Percentiles rank a stretch among this genome's conserved stretches.
Evolutionary conservation across 257 asterid species (phyloP).

Genomic region (Scutellaria minor): DNA sequence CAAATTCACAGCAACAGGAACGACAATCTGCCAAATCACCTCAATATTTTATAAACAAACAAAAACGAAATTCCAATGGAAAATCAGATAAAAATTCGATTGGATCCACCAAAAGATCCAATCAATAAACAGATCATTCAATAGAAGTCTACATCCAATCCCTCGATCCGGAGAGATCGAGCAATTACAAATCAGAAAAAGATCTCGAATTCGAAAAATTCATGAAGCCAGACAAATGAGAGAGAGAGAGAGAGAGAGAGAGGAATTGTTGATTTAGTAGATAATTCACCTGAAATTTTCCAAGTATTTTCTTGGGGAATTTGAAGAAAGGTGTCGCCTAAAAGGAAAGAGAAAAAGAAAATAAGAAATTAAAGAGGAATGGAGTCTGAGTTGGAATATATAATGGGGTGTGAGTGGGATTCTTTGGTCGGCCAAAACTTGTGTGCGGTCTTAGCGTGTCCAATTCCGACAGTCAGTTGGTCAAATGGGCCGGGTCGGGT

Average conservation of each 20-base stretch:
- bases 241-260: neutral
- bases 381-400: conserved; percentile 22
- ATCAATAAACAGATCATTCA: conserved; percentile 19
- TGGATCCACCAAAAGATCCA: neutral
- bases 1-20: neutral
- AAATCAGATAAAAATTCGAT: conserved; percentile 25
- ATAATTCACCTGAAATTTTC: conserved; percentile 32
- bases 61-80: neutral
- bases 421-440: conserved; percentile 41
- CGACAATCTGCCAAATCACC: neutral
- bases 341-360: neutral
- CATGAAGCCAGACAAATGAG: neutral
- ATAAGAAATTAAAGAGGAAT: neutral
- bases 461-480: neutral
- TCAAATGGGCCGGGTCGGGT: no score
- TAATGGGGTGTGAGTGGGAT: conserved; percentile 28
- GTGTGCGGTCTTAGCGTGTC: conserved; percentile 36
- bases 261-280: conserved; percentile 16
- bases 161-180: conserved; percentile 27
- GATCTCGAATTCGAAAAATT: neutral
- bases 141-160: neutral
- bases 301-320: conserved; percentile 23
- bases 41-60: neutral
- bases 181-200: conserved; percentile 10
- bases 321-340: conserved; percentile 21